Evolutionary conservation across 352 stramenopile genomes (phyloP).

Genomic region (Thalassiosira pacifica): DNA sequence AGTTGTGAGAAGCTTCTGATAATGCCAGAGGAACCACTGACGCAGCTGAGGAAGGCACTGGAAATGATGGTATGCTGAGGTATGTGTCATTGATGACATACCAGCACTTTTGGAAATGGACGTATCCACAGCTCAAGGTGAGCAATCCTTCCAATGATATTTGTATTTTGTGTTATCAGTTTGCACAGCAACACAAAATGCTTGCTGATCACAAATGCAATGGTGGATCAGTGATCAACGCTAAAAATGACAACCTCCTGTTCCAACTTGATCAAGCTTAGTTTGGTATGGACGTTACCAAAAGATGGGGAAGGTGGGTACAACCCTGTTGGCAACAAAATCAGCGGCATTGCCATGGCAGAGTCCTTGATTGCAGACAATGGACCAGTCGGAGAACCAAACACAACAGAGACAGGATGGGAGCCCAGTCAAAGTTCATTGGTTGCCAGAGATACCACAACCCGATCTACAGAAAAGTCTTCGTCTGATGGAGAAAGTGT

Average conservation of each 20-base stretch:
- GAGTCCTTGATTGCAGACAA: too few relatives aligned
- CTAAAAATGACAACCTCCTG: neutral
- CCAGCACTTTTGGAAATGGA: constrained; percentile 16
- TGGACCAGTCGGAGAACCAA: too few relatives aligned
- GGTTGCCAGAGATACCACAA: too few relatives aligned
- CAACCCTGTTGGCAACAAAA: too few relatives aligned
- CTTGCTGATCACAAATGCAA: constrained; percentile 11
- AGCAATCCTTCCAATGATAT: constrained; percentile 43
- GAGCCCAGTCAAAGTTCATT: too few relatives aligned
- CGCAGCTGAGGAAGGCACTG: neutral
- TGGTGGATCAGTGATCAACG: neutral
- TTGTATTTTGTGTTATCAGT: constrained; percentile 35
- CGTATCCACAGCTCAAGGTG: constrained; percentile 41
- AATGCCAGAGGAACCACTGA: too few relatives aligned
- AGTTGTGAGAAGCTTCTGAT: neutral
- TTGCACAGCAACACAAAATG: constrained; percentile 28
- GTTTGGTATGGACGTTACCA: neutral
- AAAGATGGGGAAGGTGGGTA: neutral
- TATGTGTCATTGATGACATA: constrained; percentile 17
- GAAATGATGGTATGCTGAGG: too few relatives aligned
- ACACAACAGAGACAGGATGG: too few relatives aligned
- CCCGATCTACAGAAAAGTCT: neutral
- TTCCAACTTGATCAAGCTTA: neutral
- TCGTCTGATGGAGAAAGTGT: neutral
- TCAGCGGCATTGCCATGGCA: too few relatives aligned